Evolutionary conservation across 768 basidiomycete genomes (phyloP).

Genomic region (Tricholoma sp.): DNA sequence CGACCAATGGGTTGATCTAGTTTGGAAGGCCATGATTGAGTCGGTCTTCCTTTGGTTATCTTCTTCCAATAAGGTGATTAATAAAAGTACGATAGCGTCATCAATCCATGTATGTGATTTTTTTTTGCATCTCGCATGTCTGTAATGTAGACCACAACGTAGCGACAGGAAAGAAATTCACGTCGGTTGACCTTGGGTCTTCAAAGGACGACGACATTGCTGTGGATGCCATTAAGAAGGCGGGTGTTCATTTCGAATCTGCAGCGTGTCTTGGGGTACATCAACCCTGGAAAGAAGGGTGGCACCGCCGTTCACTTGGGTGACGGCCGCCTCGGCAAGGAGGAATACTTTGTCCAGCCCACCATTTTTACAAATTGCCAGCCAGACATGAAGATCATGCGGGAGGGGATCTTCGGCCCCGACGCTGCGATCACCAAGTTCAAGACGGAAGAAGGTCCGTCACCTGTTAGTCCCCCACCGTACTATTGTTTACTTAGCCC

Average conservation of each 20-base stretch:
- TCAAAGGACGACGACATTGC: too few species aligned
- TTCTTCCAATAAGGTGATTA: too few species aligned
- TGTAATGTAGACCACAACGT: too few species aligned
- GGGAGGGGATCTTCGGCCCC: conserved; percentile 65
- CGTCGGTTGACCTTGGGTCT: too few species aligned
- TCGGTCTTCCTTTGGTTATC: too few species aligned
- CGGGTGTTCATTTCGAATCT: neutral
- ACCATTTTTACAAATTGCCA: conserved; percentile 60
- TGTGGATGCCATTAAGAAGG: too few species aligned
- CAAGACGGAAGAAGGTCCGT: conserved; percentile 36
- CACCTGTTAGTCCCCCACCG: neutral
- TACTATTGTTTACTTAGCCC: neutral
- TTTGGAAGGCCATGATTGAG: too few species aligned
- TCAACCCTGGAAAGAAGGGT: conserved; percentile 55
- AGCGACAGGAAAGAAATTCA: too few species aligned
- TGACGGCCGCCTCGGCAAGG: conserved; percentile 40
- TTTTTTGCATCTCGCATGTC: too few species aligned
- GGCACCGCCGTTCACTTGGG: conserved; percentile 58
- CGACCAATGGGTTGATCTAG: too few species aligned
- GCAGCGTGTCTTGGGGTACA: conserved; percentile 61
- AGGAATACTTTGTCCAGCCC: conserved; percentile 52
- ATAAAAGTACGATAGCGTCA: too few species aligned
- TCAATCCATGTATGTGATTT: too few species aligned
- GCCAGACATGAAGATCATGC: conserved; percentile 57
- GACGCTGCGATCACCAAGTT: conserved; percentile 65